Conservation (phyloP, 371 early-diverging fungal genomes). For the Chytridiales sp. region DNA sequence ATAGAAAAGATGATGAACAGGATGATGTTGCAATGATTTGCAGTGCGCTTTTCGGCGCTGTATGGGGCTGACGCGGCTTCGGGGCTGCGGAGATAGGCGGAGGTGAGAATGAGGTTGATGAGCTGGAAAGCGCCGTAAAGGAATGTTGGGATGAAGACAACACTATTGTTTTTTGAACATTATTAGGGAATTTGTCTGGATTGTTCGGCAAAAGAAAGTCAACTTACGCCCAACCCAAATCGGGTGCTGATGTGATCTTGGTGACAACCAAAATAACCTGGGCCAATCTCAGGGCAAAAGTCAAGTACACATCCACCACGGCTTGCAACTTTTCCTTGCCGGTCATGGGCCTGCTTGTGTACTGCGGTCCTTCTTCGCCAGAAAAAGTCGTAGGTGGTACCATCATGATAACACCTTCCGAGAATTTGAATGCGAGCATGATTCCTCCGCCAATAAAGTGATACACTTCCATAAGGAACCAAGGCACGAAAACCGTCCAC, state of each 20-base stretch:
- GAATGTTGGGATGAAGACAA: conserved; percentile 80
- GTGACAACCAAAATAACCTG: conserved; percentile 39
- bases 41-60: conserved; percentile 50
- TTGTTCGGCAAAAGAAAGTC: too few species aligned
- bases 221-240: too few species aligned
- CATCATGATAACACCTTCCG: conserved; percentile 17
- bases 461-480: conserved; percentile 63
- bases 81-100: conserved; percentile 51
- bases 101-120: conserved; percentile 51
- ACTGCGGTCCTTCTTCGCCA: conserved; percentile 19
- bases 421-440: conserved; percentile 21
- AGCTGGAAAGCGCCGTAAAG: conserved; percentile 61
- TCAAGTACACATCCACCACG: conserved; percentile 1
- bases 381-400: not conserved
- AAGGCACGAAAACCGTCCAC: conserved; percentile 70
- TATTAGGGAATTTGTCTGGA: not conserved
- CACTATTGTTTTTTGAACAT: conserved; percentile 55
- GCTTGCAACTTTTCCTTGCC: conserved; percentile 8
- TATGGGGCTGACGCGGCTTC: conserved; percentile 46
- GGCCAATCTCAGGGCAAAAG: conserved; percentile 39
- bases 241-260: too few species aligned
- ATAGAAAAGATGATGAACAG: conserved; percentile 53
- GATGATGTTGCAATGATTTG: conserved; percentile 51
- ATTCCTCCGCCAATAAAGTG: conserved; percentile 41
- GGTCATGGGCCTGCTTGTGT: conserved; percentile 11